phyloP scores from a whole-genome alignment of 1,284 basidiomycete genomes.

The Ceratobasidium papillatum region DNA sequence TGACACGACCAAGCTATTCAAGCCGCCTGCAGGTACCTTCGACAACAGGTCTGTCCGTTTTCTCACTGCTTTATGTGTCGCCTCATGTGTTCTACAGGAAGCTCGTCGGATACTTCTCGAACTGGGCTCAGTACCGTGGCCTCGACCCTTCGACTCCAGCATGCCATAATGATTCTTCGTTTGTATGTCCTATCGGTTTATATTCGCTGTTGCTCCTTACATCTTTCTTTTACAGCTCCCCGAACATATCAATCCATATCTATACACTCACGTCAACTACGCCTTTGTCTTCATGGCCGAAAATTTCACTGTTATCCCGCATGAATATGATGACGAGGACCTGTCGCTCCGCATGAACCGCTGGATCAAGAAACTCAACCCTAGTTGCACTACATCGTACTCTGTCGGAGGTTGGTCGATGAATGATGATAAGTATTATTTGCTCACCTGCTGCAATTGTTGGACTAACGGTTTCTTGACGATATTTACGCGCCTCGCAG shows the following conservation, averaged over 20 bases:
- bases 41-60: neutral
- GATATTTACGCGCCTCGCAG: slow-evolving; percentile 1
- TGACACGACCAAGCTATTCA: slow-evolving; percentile 10
- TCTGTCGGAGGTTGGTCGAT: slow-evolving; percentile 30
- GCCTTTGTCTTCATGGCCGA: slow-evolving; percentile 33
- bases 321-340: slow-evolving; percentile 1
- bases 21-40: neutral
- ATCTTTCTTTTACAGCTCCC: neutral
- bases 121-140: slow-evolving; percentile 20
- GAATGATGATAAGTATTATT: slow-evolving; percentile 21
- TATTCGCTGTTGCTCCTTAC: too few relatives aligned
- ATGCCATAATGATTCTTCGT: slow-evolving; percentile 10
- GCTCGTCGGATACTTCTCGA: slow-evolving; percentile 3
- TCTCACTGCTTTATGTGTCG: too few relatives aligned
- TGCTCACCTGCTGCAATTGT: too few relatives aligned
- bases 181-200: neutral
- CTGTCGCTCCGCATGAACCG: slow-evolving; percentile 4
- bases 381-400: slow-evolving; percentile 8
- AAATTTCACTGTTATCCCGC: slow-evolving; percentile 1
- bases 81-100: neutral
- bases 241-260: slow-evolving; percentile 26
- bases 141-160: slow-evolving; percentile 4
- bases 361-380: slow-evolving; percentile 30
- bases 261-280: slow-evolving; percentile 33
- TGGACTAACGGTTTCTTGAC: neutral